Base-by-base conservation (phyloP, 805 yeast genomes). In the Wickerhamomyces kurtzmanii region DNA sequence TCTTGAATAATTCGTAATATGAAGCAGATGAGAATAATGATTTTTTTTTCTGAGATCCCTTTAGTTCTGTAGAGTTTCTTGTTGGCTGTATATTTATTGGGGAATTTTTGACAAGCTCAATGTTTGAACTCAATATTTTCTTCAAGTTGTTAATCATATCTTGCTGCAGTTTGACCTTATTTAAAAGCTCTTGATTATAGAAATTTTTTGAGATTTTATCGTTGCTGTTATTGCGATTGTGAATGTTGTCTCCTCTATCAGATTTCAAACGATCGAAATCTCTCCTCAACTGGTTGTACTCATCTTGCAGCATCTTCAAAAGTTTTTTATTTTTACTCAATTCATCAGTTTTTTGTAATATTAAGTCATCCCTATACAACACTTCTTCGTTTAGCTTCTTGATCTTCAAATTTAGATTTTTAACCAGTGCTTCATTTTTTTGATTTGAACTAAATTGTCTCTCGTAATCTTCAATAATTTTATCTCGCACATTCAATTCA, bases 401-500 rank as follows among this genome's bases (percentile, higher is more conserved):
- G 8, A 29, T 30, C 5, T 29, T 21, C 2, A 19, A 26, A 8
- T 25, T 16, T 8, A 36, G 23, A 2, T 37, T 34, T 17, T 27
- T 32, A 7, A 37, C 18, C 12, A 27, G 7, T n/a, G 20, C 18
- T 7, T 5, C 8, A 8, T 14, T 17, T 15, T 17, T 10, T 16
- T 4, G 20, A 17, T 15, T 29, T 26, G 3, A 19, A 11, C 15
- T 42, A 32, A 16, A 29, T 33, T 15, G 12, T 17, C 27, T 28
- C 18, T 46, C 45, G n/a, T 40, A 22, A 7, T 33, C 29, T 15
- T 32, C 36, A 20, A 46, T 46, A 13, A 43, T 32, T 11, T 33
- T 31, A 23, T 46, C 51, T 28, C 51, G 28, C 21, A 37, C 45
- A 23, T 28, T 30, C 12, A 46, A 43, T 30, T 46, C 51, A 4